Evolutionary conservation across 176 grass and related monocot genomes (phyloP).

Genomic region (Avena sativa): DNA sequence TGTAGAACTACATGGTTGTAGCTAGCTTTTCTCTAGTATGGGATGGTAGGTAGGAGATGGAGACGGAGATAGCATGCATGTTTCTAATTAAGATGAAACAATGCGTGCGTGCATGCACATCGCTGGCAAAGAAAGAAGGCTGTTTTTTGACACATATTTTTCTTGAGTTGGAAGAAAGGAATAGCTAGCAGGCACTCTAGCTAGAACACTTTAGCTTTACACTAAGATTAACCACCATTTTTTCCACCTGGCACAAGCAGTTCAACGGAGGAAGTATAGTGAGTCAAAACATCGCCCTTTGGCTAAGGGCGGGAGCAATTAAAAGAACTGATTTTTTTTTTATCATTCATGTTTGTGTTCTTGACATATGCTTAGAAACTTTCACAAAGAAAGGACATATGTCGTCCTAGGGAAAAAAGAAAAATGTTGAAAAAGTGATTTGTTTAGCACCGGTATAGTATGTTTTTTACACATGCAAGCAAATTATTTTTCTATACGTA

Average conservation of each 20-base stretch:
- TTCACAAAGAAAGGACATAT: too few species aligned
- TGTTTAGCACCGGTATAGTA: too few species aligned
- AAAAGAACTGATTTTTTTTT: too few species aligned
- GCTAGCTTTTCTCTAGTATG: background rate
- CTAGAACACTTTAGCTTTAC: background rate
- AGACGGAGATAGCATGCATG: background rate
- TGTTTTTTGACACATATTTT: constrained; percentile 25
- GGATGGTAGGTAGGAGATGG: background rate
- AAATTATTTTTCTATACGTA: too few species aligned
- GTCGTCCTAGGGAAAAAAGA: too few species aligned
- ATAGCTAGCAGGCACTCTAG: constrained; percentile 9
- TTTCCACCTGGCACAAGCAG: too few species aligned
- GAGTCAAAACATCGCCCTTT: background rate
- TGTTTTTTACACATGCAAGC: too few species aligned
- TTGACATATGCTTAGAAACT: too few species aligned
- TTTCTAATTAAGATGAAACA: background rate
- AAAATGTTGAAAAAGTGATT: too few species aligned
- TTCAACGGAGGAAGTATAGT: background rate
- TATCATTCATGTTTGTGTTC: too few species aligned
- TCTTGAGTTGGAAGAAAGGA: constrained; percentile 59
- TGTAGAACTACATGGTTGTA: background rate
- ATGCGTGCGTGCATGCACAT: background rate
- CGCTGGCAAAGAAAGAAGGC: constrained; percentile 15
- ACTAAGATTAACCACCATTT: background rate
- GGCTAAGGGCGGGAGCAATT: too few species aligned